Base-by-base conservation (phyloP, 2,329 filamentous ascomycete genomes). In the Calycina herbarum region DNA sequence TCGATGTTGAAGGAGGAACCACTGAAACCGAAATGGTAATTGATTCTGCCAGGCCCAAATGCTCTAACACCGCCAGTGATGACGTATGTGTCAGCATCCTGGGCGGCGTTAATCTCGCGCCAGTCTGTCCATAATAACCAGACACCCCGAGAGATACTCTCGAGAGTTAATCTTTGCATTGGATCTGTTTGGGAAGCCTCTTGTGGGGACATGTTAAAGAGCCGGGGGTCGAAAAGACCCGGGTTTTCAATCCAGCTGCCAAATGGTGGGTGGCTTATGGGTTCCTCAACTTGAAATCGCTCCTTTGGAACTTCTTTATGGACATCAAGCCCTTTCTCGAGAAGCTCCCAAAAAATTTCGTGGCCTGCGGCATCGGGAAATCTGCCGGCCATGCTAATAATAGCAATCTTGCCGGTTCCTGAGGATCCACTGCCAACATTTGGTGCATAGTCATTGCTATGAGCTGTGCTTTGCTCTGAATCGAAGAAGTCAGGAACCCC, bases 171-270 rank as follows among this genome's bases (percentile, higher is more conserved):
- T 70, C 91, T 85, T 76, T 92, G 90, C 84, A 91, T 91, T 0
- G 91, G 91, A 75, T 94, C 91, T 1, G 89, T 92, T 74, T 93
- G 89, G 59, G 86, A 84, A 38, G 91, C 91, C 77, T 94, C 90
- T 69, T 89, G 86, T 10, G 90, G 90, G 35, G 90, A 93, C 88
- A 94, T 93, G 78, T 92, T 92, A 84, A 94, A 94, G 79, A 94
- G 93, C 0, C 88, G 83, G 24, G 89, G 87, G 71, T 94, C 91
- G 73, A 94, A 94, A 60, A 89, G 81, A 63, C 89, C 89, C 0
- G 90, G 90, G 68, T 92, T 85, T 67, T 92, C 86, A 51, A 67
- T 83, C 80, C 81, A 93, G 79, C 89, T 91, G 24, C 90, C 90
- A 71, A 87, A 91, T 1, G 88, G 88, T 0, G 89, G 91, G 77